phyloP scores from a whole-genome alignment of 164 flowering plant species.

The Annona squamosa region DNA sequence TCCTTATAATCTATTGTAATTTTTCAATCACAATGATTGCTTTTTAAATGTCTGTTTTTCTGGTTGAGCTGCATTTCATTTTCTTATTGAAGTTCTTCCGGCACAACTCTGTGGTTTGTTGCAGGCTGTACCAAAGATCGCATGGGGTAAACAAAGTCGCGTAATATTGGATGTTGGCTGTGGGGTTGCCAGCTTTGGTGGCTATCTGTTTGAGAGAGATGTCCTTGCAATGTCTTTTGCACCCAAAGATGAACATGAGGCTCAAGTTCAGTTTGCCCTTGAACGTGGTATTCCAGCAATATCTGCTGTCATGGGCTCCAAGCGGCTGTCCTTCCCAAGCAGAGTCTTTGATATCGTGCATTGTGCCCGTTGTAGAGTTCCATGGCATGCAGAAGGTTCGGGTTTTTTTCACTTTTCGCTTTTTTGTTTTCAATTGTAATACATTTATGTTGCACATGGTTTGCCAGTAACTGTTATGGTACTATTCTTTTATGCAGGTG shows the following conservation, averaged over 20 bases:
- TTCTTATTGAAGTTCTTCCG: too few species aligned
- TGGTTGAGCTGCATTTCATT: too few species aligned
- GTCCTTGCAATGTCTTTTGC: slow-evolving; percentile 93
- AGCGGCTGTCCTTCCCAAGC: slow-evolving; percentile 83
- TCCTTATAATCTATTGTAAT: too few species aligned
- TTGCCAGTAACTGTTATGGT: neutral
- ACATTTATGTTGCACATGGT: neutral
- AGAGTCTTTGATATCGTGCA: slow-evolving; percentile 79
- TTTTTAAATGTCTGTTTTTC: too few species aligned
- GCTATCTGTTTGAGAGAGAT: slow-evolving; percentile 74
- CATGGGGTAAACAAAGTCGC: slow-evolving; percentile 78
- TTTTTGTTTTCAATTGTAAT: neutral
- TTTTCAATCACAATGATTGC: too few species aligned
- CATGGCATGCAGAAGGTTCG: slow-evolving; percentile 82
- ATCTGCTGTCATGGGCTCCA: slow-evolving; percentile 95
- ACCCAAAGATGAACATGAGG: slow-evolving; percentile 94
- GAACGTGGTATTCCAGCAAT: slow-evolving; percentile 95
- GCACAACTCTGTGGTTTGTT: neutral
- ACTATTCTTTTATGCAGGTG: slow-evolving; percentile 39
- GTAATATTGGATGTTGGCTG: slow-evolving; percentile 87
- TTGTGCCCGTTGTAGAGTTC: slow-evolving; percentile 92
- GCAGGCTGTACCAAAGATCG: slow-evolving; percentile 59
- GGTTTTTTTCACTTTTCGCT: neutral
- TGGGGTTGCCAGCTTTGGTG: slow-evolving; percentile 96
- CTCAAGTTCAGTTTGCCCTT: slow-evolving; percentile 92